Percentiles rank a stretch among this genome's conserved stretches.
Conservation (phyloP, 1,284 basidiomycete genomes). For the Sphagnurus paluster region DNA sequence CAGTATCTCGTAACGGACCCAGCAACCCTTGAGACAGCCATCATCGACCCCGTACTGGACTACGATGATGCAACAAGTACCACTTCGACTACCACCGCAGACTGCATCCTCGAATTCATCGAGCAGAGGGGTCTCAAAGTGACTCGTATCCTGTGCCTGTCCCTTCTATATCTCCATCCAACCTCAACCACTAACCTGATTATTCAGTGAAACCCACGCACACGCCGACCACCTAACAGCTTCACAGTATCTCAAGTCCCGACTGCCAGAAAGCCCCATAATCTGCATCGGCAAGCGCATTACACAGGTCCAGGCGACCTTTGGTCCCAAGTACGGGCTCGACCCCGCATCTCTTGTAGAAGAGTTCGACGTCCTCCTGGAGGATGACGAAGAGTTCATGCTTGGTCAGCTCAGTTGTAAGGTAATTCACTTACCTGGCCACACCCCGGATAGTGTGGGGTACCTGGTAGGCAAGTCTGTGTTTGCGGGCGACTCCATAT, state of each 20-base stretch:
- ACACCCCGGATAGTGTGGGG: slow-evolving; percentile 39
- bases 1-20: slow-evolving; percentile 39
- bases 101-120: slow-evolving; percentile 34
- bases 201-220: slow-evolving; percentile 41
- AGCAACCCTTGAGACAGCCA: slow-evolving; percentile 29
- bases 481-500: slow-evolving; percentile 43
- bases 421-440: slow-evolving; percentile 38
- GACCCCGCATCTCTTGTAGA: slow-evolving; percentile 25
- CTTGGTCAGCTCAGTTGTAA: slow-evolving; percentile 32
- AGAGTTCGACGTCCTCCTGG: slow-evolving; percentile 36
- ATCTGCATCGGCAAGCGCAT: slow-evolving; percentile 41
- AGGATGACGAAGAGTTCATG: slow-evolving; percentile 37
- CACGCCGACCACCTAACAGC: slow-evolving; percentile 44
- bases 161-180: neutral
- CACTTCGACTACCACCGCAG: slow-evolving; percentile 35
- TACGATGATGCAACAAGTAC: slow-evolving; percentile 35
- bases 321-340: slow-evolving; percentile 36
- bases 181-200: neutral
- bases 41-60: slow-evolving; percentile 40
- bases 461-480: slow-evolving; percentile 35
- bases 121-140: slow-evolving; percentile 31
- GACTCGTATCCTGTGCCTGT: slow-evolving; percentile 17
- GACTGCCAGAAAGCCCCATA: slow-evolving; percentile 28
- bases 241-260: slow-evolving; percentile 37
- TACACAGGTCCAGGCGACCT: slow-evolving; percentile 35